These are phyloP conservation scores for Populus simonii DNA, from an alignment of 345 rosid genomes.

Conservation along the genomic window DNA sequence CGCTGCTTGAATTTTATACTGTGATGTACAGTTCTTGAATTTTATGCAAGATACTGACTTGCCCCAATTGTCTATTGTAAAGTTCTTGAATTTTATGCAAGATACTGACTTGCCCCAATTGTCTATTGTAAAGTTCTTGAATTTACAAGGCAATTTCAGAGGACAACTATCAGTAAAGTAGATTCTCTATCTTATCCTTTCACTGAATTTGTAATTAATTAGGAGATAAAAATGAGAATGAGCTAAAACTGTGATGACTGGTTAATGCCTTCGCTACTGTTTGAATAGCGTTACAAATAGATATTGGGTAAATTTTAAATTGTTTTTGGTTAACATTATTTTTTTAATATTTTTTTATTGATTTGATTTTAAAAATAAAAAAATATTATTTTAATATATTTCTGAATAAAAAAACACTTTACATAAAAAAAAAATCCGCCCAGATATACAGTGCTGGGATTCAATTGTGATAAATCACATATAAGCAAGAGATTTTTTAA, in stretches of 20 bases:
- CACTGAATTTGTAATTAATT: not conserved
- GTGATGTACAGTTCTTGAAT: not conserved
- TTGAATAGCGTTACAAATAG: too few species aligned
- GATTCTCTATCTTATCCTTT: not conserved
- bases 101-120: not conserved
- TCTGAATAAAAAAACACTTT: too few species aligned
- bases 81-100: not conserved
- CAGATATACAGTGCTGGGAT: too few species aligned
- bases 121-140: not conserved
- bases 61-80: not conserved
- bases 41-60: not conserved
- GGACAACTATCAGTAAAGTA: not conserved
- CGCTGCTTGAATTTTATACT: not conserved
- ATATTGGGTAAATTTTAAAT: too few species aligned
- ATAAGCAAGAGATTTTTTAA: too few species aligned
- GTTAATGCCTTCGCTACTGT: not conserved
- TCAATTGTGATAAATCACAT: too few species aligned
- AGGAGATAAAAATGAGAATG: not conserved
- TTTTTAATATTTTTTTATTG: too few species aligned
- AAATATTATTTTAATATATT: too few species aligned
- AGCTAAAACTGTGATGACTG: not conserved
- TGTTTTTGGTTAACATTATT: too few species aligned
- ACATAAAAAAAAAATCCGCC: too few species aligned
- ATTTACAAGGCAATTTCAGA: not conserved
- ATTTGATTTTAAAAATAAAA: too few species aligned